These are phyloP conservation scores for Eutypella sp. DNA, from an alignment of 2,329 filamentous ascomycete genomes.

Conservation along the genomic window DNA sequence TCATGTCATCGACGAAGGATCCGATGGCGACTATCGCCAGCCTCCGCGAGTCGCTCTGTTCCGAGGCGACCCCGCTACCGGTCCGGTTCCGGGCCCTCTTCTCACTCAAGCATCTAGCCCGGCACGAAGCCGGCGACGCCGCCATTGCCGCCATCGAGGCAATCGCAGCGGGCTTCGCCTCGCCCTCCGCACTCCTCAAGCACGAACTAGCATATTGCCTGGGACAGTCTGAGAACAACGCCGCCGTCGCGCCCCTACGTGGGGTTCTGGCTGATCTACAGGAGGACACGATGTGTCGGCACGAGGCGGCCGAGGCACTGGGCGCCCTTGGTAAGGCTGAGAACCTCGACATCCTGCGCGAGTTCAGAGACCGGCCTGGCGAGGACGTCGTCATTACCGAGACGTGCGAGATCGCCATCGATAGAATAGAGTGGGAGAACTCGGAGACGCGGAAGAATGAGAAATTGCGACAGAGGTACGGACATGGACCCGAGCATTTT, in stretches of 20 bases:
- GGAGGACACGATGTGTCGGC: constrained; percentile 94
- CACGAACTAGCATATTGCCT: constrained; percentile 97
- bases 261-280: constrained; percentile 68
- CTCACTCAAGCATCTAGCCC: constrained; percentile 90
- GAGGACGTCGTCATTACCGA: constrained; percentile 83
- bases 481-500: too few relatives aligned
- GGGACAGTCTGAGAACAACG: constrained; percentile 77
- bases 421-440: constrained; percentile 89
- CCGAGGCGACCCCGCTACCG: constrained; percentile 76
- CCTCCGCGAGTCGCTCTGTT: constrained; percentile 71
- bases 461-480: constrained; percentile 76
- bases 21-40: constrained; percentile 45
- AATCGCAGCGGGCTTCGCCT: constrained; percentile 81
- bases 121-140: constrained; percentile 58
- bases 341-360: constrained; percentile 68
- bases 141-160: constrained; percentile 60
- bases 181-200: constrained; percentile 85
- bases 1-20: constrained; percentile 20
- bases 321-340: constrained; percentile 75
- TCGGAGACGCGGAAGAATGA: constrained; percentile 67
- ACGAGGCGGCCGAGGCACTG: constrained; percentile 93
- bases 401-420: constrained; percentile 95
- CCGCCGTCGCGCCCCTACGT: constrained; percentile 68
- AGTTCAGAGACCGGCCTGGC: constrained; percentile 67
- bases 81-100: constrained; percentile 94